These are phyloP conservation scores for Candida jianshihensis DNA, from an alignment of 805 yeast species.

Conservation along the genomic window DNA sequence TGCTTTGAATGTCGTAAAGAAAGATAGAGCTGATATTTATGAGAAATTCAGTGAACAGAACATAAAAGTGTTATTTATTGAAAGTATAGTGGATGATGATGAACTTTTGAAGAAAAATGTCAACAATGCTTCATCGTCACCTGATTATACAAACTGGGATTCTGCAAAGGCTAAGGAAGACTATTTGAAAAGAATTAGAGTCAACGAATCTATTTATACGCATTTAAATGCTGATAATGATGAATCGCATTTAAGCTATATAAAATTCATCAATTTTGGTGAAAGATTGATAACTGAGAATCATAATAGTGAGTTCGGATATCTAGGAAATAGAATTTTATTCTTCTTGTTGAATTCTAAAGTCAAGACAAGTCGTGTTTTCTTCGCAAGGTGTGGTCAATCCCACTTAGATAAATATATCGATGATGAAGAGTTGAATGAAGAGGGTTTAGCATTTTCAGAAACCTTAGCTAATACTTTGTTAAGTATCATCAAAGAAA, in stretches of 20 bases:
- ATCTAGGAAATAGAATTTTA: slow-evolving; percentile 83
- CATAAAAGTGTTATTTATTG: slow-evolving; percentile 81
- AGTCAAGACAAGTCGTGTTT: slow-evolving; percentile 84
- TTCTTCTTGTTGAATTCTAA: slow-evolving; percentile 88
- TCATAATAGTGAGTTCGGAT: slow-evolving; percentile 79
- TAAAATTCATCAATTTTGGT: slow-evolving; percentile 88
- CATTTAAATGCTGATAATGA: slow-evolving; percentile 44
- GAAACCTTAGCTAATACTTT: slow-evolving; percentile 55
- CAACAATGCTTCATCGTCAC: slow-evolving; percentile 77
- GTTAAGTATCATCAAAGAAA: slow-evolving; percentile 25
- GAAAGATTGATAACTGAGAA: slow-evolving; percentile 74
- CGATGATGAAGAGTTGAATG: slow-evolving; percentile 76
- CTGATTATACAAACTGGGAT: slow-evolving; percentile 78
- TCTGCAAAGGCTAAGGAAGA: slow-evolving; percentile 68
- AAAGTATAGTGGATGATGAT: slow-evolving; percentile 73
- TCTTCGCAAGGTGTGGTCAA: slow-evolving; percentile 76
- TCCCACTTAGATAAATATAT: slow-evolving; percentile 45
- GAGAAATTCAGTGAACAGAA: slow-evolving; percentile 46
- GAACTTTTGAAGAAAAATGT: slow-evolving; percentile 67
- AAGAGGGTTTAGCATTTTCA: slow-evolving; percentile 66
- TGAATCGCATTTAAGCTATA: slow-evolving; percentile 56
- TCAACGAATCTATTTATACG: slow-evolving; percentile 64
- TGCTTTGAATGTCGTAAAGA: slow-evolving; percentile 80
- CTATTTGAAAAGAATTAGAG: slow-evolving; percentile 64
- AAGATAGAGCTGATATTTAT: slow-evolving; percentile 55